A percentile compares a stretch with the other conserved stretches of the same genome.
phyloP scores from a whole-genome alignment of 768 basidiomycete genomes.

The Collybia sordida region DNA sequence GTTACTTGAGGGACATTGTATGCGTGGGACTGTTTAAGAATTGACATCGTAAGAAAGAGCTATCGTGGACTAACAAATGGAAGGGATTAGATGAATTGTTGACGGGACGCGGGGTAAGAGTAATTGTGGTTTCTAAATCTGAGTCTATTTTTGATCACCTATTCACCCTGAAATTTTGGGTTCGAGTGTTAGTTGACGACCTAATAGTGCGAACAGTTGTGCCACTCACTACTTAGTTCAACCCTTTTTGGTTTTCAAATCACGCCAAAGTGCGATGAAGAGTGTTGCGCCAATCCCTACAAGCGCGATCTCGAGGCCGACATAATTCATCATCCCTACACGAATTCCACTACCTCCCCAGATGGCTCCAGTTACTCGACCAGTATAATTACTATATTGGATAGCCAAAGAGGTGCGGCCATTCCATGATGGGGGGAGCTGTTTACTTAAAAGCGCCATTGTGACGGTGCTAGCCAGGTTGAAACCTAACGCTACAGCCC shows the following conservation, averaged over 20 bases:
- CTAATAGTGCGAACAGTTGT: no score
- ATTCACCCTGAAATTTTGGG: no score
- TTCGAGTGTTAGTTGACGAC: no score
- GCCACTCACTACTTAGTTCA: slow-evolving; percentile 16
- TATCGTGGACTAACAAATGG: no score
- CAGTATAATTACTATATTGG: slow-evolving; percentile 68
- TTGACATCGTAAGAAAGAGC: no score
- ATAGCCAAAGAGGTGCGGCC: slow-evolving; percentile 54
- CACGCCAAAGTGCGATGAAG: slow-evolving; percentile 56
- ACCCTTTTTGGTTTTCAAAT: slow-evolving; percentile 67
- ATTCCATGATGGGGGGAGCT: slow-evolving; percentile 65
- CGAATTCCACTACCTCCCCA: slow-evolving; percentile 64
- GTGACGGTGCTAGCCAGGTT: slow-evolving; percentile 73
- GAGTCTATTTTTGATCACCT: no score
- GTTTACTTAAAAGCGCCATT: slow-evolving; percentile 65
- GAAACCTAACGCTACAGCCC: slow-evolving; percentile 67
- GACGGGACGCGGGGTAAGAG: no score
- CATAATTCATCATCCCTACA: slow-evolving; percentile 61
- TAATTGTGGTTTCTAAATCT: no score
- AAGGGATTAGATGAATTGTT: no score
- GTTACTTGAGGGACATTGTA: no score
- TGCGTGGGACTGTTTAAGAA: no score
- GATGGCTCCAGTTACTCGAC: slow-evolving; percentile 64
- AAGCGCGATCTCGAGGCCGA: slow-evolving; percentile 58
- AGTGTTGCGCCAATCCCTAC: slow-evolving; percentile 58